Conservation (phyloP, 108 stramenopile genomes). For the Fragilaria radians region DNA sequence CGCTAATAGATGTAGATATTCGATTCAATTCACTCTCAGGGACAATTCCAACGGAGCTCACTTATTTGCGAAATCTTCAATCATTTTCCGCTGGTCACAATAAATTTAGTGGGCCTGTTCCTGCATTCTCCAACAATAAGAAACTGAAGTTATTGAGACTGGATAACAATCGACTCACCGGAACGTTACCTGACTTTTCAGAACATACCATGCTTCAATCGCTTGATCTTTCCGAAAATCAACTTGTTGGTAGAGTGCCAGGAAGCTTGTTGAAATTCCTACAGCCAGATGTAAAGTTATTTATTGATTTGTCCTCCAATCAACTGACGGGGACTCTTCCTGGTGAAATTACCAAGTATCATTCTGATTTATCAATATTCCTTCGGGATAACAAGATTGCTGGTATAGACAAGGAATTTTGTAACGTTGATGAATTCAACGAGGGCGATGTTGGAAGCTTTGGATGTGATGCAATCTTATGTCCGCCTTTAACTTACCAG, state of each 20-base stretch:
- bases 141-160: slow-evolving; percentile 6
- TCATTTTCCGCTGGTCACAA: slow-evolving; percentile 28
- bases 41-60: slow-evolving; percentile 44
- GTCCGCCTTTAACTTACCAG: slow-evolving; percentile 46
- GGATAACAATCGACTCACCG: slow-evolving; percentile 33
- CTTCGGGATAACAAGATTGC: slow-evolving; percentile 59
- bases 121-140: slow-evolving; percentile 24
- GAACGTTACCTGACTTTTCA: slow-evolving; percentile 28
- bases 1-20: slow-evolving; percentile 65
- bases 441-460: slow-evolving; percentile 54
- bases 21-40: slow-evolving; percentile 69
- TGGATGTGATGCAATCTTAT: slow-evolving; percentile 68
- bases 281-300: slow-evolving; percentile 20
- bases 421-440: slow-evolving; percentile 50
- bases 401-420: slow-evolving; percentile 39
- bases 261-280: slow-evolving; percentile 8
- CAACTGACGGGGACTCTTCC: slow-evolving; percentile 32
- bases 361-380: slow-evolving; percentile 50
- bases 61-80: slow-evolving; percentile 36
- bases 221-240: slow-evolving; percentile 36
- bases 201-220: slow-evolving; percentile 11
- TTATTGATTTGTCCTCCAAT: slow-evolving; percentile 42
- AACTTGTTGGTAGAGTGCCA: slow-evolving; percentile 34
- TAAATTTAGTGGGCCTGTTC: slow-evolving; percentile 29
- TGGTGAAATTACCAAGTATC: slow-evolving; percentile 37